These are phyloP conservation scores for Coemansia sp. DNA, from an alignment of 192 early-diverging fungal species.

Conservation along the genomic window DNA sequence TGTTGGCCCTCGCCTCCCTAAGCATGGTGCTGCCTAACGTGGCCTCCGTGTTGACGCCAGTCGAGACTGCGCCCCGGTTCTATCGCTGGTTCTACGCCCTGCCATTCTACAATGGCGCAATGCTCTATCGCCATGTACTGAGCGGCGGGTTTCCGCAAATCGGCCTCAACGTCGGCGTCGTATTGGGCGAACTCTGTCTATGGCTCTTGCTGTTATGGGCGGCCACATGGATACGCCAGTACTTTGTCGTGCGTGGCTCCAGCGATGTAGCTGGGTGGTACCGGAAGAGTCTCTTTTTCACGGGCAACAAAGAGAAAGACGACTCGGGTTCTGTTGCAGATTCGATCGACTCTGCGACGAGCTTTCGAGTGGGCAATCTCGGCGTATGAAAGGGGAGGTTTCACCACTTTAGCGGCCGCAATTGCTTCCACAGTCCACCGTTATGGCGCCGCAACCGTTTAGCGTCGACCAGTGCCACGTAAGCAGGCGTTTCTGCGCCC, in stretches of 20 bases:
- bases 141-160: conserved; percentile 45
- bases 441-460: conserved; percentile 39
- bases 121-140: conserved; percentile 35
- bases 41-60: conserved; percentile 30
- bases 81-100: conserved; percentile 44
- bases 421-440: conserved; percentile 45
- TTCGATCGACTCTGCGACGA: background rate
- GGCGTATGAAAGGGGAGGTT: conserved; percentile 4
- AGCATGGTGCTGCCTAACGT: conserved; percentile 30
- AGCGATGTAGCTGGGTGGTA: conserved; percentile 27
- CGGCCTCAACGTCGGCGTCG: conserved; percentile 34
- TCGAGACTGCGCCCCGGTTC: conserved; percentile 41
- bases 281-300: conserved; percentile 19
- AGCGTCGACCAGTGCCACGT: conserved; percentile 36
- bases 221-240: conserved; percentile 25
- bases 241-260: conserved; percentile 7
- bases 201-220: conserved; percentile 25
- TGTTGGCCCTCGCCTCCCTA: conserved; percentile 16
- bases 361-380: conserved; percentile 17
- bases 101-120: conserved; percentile 54
- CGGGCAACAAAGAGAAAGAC: conserved; percentile 2
- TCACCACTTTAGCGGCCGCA: conserved; percentile 45
- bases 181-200: conserved; percentile 42
- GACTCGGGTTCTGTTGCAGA: background rate
- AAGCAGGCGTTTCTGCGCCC: conserved; percentile 48